Percentiles rank a stretch among this genome's conserved stretches.
phyloP scores from a whole-genome alignment of 441 rosid species.

The Euphorbia corollata region DNA sequence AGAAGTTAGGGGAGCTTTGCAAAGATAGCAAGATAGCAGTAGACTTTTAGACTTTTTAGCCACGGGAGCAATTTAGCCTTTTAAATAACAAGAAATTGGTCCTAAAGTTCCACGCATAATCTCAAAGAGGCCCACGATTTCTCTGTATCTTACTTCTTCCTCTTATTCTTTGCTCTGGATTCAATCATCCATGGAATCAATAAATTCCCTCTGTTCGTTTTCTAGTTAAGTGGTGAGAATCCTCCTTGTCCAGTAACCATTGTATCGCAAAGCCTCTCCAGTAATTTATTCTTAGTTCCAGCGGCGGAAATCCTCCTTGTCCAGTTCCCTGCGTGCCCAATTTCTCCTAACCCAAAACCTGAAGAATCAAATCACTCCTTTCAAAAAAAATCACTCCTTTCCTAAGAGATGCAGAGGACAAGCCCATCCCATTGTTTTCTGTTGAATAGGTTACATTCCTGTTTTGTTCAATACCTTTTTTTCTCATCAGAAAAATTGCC shows the following conservation, averaged over 20 bases:
- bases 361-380: background rate
- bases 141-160: no score
- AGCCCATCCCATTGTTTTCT: constrained; percentile 14
- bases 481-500: constrained; percentile 27
- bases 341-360: no score
- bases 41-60: no score
- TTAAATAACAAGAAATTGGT: no score
- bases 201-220: background rate
- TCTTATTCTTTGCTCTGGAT: background rate
- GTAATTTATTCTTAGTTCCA: background rate
- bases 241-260: background rate
- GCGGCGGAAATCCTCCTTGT: background rate
- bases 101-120: no score
- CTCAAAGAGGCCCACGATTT: no score
- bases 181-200: background rate
- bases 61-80: no score
- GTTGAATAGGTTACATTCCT: constrained; percentile 12
- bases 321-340: background rate
- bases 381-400: background rate
- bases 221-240: background rate
- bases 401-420: constrained; percentile 35
- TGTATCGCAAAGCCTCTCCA: background rate
- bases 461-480: constrained; percentile 19
- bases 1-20: no score
- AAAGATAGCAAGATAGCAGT: no score